Conservation (phyloP, 495 filamentous ascomycete genomes). For the Penicillium waksmanii region DNA sequence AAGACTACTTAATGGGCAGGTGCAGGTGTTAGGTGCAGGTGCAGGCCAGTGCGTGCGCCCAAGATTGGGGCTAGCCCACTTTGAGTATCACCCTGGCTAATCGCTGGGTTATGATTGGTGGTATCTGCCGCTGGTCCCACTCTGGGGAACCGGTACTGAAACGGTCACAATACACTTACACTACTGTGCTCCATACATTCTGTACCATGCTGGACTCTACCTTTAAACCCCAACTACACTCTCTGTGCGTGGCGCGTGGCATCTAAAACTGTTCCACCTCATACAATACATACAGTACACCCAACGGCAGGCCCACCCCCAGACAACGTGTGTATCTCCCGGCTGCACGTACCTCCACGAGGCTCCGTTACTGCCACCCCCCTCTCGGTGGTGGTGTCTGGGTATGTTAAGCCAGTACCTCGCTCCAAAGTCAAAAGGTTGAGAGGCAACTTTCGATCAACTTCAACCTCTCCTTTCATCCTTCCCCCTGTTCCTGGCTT, state of each 20-base stretch:
- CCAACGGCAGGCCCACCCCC: not conserved
- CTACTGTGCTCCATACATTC: too few relatives aligned
- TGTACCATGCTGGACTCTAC: too few relatives aligned
- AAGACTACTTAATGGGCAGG: too few relatives aligned
- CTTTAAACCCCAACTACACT: not conserved
- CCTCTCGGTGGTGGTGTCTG: conserved; percentile 1
- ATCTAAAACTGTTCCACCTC: too few relatives aligned
- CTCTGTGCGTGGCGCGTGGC: conserved; percentile 15
- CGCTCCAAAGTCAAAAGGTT: conserved; percentile 8
- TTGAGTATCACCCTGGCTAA: conserved; percentile 31
- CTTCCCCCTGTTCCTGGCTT: conserved; percentile 15
- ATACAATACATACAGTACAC: too few relatives aligned
- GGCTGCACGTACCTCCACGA: conserved; percentile 2
- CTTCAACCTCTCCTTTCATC: conserved; percentile 10
- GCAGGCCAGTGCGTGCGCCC: conserved; percentile 25
- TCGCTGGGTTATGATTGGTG: conserved; percentile 22
- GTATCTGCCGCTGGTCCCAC: conserved; percentile 21
- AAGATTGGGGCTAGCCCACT: conserved; percentile 28
- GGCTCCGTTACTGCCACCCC: conserved; percentile 29
- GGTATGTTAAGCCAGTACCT: conserved; percentile 21
- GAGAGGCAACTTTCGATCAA: conserved; percentile 8
- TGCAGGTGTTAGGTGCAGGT: not conserved
- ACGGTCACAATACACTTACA: conserved; percentile 12
- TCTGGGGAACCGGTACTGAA: conserved; percentile 15
- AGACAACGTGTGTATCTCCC: not conserved